Evolutionary conservation across 2,329 filamentous ascomycete species (phyloP), one percentile per base, ranked within the genome.

Genomic region (Ophiostoma ips): DNA sequence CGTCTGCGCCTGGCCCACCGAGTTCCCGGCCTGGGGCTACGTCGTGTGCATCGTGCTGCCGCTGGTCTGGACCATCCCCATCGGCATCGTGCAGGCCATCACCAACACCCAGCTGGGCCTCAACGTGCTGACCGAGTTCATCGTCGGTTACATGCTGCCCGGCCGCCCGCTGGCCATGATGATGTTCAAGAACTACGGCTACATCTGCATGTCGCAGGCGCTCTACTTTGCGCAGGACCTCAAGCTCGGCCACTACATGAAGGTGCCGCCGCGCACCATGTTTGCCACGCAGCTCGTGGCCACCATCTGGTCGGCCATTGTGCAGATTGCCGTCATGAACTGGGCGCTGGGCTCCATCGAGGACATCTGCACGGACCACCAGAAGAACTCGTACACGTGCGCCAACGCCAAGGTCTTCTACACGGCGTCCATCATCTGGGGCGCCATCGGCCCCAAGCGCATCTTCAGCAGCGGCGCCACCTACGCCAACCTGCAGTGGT

Each of bases 181-280:
- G 83, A 71, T 87, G 15, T 80, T 80, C 64, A 79, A 80, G 62
- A 79, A 75, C 0, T 80, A 76, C 57, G 76, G 76, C 30, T 79
- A 73, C 59, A 76, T 79, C 53, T 79, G 75, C 49, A 79, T 79
- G 75, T 76, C 73, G 1, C 79, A 84, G 62, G 76, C 78, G 0
- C 69, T 84, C 35, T 73, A 70, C 56, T 84, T 84, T 59, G 70
- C 78, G 11, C 69, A 75, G 8, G 81, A 84, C 58, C 68, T 84
- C 55, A 84, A 84, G 59, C 77, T 83, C 41, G 81, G 77, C 5
- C 82, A 85, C 60, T 86, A 86, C 67, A 84, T 86, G 79, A 79
- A 79, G 63, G 77, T 79, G 10, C 80, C 81, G 0, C 80, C 79
- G 13, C 70, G 77, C 16, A 70, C 71, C 52, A 76, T 79, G 64